Evolutionary conservation across 768 basidiomycete genomes (phyloP).

Genomic region (Crassisporium funariophilum): DNA sequence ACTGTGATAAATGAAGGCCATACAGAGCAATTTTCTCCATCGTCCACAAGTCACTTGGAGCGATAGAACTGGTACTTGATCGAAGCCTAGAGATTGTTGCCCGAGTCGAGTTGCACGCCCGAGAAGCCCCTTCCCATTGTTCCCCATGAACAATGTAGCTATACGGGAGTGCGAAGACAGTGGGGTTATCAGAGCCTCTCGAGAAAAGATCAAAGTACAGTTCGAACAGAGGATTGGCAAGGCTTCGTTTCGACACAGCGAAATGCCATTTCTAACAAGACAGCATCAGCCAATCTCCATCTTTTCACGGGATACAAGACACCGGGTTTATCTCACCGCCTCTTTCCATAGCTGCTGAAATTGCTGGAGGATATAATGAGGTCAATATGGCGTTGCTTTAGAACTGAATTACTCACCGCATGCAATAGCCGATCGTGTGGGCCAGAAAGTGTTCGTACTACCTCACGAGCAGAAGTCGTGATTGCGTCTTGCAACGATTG

Average conservation of each 20-base stretch:
- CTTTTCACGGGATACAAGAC: no score
- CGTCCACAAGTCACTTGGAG: conserved; percentile 21
- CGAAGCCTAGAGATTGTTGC: conserved; percentile 4
- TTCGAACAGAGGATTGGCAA: conserved; percentile 20
- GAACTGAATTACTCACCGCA: conserved; percentile 7
- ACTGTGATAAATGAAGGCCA: conserved; percentile 11
- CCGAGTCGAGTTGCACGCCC: not conserved
- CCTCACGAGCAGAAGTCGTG: conserved; percentile 6
- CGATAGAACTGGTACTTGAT: conserved; percentile 4
- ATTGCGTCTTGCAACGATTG: conserved; percentile 14
- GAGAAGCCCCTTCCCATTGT: not conserved
- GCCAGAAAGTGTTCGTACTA: conserved; percentile 15
- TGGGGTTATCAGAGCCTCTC: not conserved
- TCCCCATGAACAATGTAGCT: not conserved
- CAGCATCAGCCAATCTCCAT: no score
- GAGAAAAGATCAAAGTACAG: conserved; percentile 25
- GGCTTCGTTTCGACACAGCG: conserved; percentile 24
- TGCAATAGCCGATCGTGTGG: conserved; percentile 18
- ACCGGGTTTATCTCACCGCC: conserved; percentile 3
- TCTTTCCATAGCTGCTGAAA: conserved; percentile 16
- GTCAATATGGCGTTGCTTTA: conserved; percentile 20
- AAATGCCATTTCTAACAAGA: conserved; percentile 24
- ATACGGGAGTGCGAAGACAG: not conserved
- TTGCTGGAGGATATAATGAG: conserved; percentile 3
- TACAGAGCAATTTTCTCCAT: conserved; percentile 17